Conservation (phyloP, 371 early-diverging fungal species). For the Syncephalastrum contaminatum region DNA sequence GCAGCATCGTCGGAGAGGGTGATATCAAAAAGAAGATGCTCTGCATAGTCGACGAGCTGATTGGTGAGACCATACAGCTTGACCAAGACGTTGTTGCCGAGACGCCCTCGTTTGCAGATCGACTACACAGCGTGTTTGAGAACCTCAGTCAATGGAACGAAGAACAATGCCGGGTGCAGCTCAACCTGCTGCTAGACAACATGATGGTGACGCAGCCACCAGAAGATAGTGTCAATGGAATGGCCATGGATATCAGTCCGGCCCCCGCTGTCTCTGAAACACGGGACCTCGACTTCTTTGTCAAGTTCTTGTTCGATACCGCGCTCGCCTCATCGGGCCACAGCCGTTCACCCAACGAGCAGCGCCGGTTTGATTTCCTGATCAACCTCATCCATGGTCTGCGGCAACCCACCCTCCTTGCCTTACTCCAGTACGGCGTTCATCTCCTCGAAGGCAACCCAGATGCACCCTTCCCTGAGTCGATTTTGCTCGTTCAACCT, state of each 20-base stretch:
- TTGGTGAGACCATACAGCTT: constrained; percentile 29
- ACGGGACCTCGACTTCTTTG: constrained; percentile 50
- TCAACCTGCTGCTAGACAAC: constrained; percentile 55
- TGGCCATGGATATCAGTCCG: constrained; percentile 17
- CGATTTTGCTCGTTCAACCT: constrained; percentile 37
- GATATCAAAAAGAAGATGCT: constrained; percentile 45
- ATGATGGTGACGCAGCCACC: constrained; percentile 35
- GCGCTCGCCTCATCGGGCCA: constrained; percentile 46
- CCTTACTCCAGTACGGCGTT: constrained; percentile 37
- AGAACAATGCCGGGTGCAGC: constrained; percentile 59
- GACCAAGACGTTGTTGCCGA: constrained; percentile 7
- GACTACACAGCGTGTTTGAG: constrained; percentile 49
- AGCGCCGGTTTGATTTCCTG: constrained; percentile 39
- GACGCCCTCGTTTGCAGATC: constrained; percentile 31
- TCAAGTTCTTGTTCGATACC: constrained; percentile 54
- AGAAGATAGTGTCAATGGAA: constrained; percentile 4
- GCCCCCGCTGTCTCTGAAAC: constrained; percentile 4
- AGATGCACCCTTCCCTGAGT: constrained; percentile 37
- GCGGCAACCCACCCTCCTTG: constrained; percentile 36
- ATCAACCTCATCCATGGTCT: constrained; percentile 42
- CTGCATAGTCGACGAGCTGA: constrained; percentile 40
- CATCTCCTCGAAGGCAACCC: constrained; percentile 34
- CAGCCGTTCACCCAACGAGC: constrained; percentile 23
- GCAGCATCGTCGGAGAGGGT: constrained; percentile 16
- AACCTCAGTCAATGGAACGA: constrained; percentile 62